Conservation (phyloP, 2,329 filamentous ascomycete species). For the Harringtonia lauricola region DNA sequence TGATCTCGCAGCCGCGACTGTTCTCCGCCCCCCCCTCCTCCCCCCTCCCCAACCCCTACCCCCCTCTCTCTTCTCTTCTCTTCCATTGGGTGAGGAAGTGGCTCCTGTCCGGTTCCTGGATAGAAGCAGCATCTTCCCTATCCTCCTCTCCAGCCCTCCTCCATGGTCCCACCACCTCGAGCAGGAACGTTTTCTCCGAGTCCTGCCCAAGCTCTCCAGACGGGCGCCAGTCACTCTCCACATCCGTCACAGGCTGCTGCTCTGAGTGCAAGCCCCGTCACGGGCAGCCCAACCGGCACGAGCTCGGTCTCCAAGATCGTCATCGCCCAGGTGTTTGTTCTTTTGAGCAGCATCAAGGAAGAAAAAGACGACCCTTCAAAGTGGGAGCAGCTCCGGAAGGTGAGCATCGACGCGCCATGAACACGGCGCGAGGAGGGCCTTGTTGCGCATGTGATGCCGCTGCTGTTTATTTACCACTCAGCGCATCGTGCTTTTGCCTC, state of each 20-base stretch:
- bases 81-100: slow-evolving; percentile 13
- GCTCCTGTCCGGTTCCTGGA: slow-evolving; percentile 13
- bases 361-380: slow-evolving; percentile 76
- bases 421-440: too few species aligned
- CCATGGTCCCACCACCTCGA: slow-evolving; percentile 51
- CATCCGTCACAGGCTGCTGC: slow-evolving; percentile 45
- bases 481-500: background rate
- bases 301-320: slow-evolving; percentile 81
- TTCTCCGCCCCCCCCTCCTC: background rate
- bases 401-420: slow-evolving; percentile 28
- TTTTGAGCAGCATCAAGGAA: slow-evolving; percentile 90
- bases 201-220: slow-evolving; percentile 46
- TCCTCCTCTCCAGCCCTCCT: slow-evolving; percentile 8
- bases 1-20: background rate
- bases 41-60: background rate
- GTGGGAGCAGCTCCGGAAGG: slow-evolving; percentile 93
- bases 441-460: too few species aligned
- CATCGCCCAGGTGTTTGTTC: slow-evolving; percentile 86
- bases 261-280: slow-evolving; percentile 49
- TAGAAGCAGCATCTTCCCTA: slow-evolving; percentile 12
- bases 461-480: too few species aligned
- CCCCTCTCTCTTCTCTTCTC: slow-evolving; percentile 5
- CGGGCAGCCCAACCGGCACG: slow-evolving; percentile 49
- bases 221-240: slow-evolving; percentile 42
- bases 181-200: slow-evolving; percentile 55